Evolutionary conservation across 2,329 filamentous ascomycete genomes (phyloP), one percentile per base, ranked within the genome.

Genomic region (Calonectria pteridis): DNA sequence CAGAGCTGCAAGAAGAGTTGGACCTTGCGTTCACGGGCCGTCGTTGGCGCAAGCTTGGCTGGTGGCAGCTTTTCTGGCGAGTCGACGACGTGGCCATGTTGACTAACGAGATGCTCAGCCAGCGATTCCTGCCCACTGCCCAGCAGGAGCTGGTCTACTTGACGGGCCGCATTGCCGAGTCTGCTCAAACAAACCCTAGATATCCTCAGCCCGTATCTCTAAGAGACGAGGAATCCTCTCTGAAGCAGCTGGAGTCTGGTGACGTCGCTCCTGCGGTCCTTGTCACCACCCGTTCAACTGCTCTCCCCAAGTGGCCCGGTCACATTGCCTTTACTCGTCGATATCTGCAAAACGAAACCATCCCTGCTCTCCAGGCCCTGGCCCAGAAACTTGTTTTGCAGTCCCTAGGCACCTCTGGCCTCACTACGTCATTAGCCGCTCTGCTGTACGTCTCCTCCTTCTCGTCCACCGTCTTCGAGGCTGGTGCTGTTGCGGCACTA

Each of bases 21-120:
- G 93, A 96, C 76, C 86, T 91, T 55, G 95, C 95, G 0, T 96
- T 98, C 78, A 87, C 90, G 0, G 92, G 94, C n/a, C 89, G 87
- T 23, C 89, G 92, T 49, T 98, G 96, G 96, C 90, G 91, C 31
- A 93, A 94, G 75, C 87, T 98, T 5, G 90, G 92, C 20, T 98
- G 96, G 96, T 98, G 95, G 94, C 98, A 98, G 83, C 89, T 98
- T 0, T 95, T 98, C 82, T 98, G 95, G 95, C 92, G 95, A 26
- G 95, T 97, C 29, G 96, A 98, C 81, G 96, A 98, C 80, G 95
- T 98, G 14, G 91, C 92, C 3, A 94, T 96, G 89, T 92, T 98
- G 69, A 93, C 94, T 3, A 91, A 92, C 1, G 94, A 97, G 78
- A 93, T 98, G 73, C 87, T 98, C 4, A 90, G 91, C 73, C 92